These are phyloP conservation scores for Termitomyces sp. DNA, from an alignment of 768 basidiomycete genomes.

Conservation along the genomic window DNA sequence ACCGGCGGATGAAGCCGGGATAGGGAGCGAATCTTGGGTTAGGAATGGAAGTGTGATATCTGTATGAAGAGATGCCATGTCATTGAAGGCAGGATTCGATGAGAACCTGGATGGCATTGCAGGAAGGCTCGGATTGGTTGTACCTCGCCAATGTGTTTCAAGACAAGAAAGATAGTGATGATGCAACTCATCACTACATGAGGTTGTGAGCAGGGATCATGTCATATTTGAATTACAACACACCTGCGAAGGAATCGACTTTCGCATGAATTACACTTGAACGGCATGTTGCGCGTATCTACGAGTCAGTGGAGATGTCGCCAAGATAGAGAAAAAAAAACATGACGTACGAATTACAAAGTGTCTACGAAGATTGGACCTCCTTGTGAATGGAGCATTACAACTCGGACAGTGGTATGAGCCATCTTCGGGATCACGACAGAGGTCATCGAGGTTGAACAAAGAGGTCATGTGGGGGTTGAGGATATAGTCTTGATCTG, in stretches of 20 bases:
- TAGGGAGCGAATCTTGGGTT: neutral
- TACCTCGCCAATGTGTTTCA: neutral
- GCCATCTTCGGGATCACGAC: constrained; percentile 28
- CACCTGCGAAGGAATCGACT: constrained; percentile 7
- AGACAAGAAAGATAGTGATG: constrained; percentile 7
- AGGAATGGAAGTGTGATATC: neutral
- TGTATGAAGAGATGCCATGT: neutral
- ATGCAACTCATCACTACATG: constrained; percentile 11
- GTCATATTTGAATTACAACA: neutral
- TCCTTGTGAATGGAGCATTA: constrained; percentile 31
- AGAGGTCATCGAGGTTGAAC: constrained; percentile 27
- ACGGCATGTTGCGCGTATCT: constrained; percentile 10
- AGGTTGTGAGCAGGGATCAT: no score
- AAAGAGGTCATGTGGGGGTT: constrained; percentile 1
- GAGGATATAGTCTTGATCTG: neutral
- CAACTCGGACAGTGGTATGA: constrained; percentile 34
- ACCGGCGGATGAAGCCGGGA: neutral
- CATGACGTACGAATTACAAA: constrained; percentile 29
- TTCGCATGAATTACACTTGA: constrained; percentile 3
- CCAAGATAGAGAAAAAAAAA: neutral
- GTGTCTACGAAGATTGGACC: constrained; percentile 32
- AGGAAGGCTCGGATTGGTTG: neutral
- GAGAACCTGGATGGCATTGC: neutral
- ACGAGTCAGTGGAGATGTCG: neutral
- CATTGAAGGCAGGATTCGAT: neutral